Conservation (phyloP, 768 basidiomycete species). For the Tricholoma saponaceum region DNA sequence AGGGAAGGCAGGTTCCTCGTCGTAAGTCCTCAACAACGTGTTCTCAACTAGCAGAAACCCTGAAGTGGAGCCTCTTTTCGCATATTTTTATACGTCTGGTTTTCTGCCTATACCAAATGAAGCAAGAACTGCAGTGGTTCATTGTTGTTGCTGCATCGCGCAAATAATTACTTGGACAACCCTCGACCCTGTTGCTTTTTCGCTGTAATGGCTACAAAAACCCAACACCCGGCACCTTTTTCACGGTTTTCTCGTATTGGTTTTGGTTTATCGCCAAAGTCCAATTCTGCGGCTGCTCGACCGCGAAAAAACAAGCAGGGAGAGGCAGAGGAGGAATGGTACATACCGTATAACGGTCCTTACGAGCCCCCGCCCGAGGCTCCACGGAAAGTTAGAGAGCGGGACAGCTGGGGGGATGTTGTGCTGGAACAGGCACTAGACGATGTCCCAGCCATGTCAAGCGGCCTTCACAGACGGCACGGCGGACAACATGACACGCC, state of each 20-base stretch:
- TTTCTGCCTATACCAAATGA: background rate
- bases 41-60: background rate
- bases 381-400: conserved; percentile 23
- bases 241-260: conserved; percentile 17
- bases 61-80: background rate
- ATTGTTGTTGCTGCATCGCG: background rate
- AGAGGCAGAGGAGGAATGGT: conserved; percentile 47
- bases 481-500: conserved; percentile 17
- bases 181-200: background rate
- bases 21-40: background rate
- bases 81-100: background rate
- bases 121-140: background rate
- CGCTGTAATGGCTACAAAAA: conserved; percentile 9
- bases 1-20: background rate
- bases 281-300: conserved; percentile 6
- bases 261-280: conserved; percentile 10
- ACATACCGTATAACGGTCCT: conserved; percentile 63
- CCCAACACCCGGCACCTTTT: conserved; percentile 4
- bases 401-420: conserved; percentile 41
- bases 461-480: conserved; percentile 26
- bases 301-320: conserved; percentile 6
- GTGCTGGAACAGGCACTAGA: conserved; percentile 21
- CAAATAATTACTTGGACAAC: background rate
- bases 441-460: conserved; percentile 24
- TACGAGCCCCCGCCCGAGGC: conserved; percentile 41